Percentiles rank a stretch among this genome's conserved stretches.
phyloP scores from a whole-genome alignment of 2,329 filamentous ascomycete species.

The Neofusicoccum ribis region DNA sequence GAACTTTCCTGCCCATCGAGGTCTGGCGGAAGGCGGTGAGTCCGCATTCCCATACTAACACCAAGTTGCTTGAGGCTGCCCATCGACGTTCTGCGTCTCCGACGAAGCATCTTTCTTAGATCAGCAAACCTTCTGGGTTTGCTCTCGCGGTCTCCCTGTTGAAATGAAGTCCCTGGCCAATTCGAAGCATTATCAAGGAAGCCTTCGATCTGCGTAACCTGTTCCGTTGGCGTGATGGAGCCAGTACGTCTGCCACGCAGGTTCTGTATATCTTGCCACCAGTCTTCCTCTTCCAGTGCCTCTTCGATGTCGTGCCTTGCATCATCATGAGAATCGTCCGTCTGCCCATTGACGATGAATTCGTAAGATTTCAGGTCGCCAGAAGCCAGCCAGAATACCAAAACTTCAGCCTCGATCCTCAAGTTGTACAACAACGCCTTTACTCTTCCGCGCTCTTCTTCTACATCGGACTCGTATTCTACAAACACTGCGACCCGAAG shows the following conservation, averaged over 20 bases:
- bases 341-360: constrained; percentile 70
- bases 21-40: constrained; percentile 67
- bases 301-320: constrained; percentile 63
- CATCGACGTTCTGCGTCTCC: constrained; percentile 53
- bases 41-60: constrained; percentile 72
- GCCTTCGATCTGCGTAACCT: constrained; percentile 46
- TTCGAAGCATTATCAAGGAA: constrained; percentile 45
- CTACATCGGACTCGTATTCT: constrained; percentile 81
- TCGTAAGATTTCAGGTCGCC: constrained; percentile 73
- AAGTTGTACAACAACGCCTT: constrained; percentile 75
- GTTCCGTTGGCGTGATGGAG: constrained; percentile 42
- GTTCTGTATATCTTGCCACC: constrained; percentile 76
- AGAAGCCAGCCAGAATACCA: constrained; percentile 79
- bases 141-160: constrained; percentile 43
- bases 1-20: constrained; percentile 50
- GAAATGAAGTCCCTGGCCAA: constrained; percentile 57
- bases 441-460: constrained; percentile 73
- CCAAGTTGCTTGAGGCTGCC: constrained; percentile 55
- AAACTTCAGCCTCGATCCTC: constrained; percentile 74
- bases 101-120: constrained; percentile 62
- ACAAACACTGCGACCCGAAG: constrained; percentile 84
- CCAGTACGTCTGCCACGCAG: constrained; percentile 36
- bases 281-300: constrained; percentile 69
- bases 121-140: constrained; percentile 55
- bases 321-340: constrained; percentile 52